Evolutionary conservation across 495 filamentous ascomycete species (phyloP), one percentile per base, ranked within the genome.

Genomic region (Mycothermus thermophilus): DNA sequence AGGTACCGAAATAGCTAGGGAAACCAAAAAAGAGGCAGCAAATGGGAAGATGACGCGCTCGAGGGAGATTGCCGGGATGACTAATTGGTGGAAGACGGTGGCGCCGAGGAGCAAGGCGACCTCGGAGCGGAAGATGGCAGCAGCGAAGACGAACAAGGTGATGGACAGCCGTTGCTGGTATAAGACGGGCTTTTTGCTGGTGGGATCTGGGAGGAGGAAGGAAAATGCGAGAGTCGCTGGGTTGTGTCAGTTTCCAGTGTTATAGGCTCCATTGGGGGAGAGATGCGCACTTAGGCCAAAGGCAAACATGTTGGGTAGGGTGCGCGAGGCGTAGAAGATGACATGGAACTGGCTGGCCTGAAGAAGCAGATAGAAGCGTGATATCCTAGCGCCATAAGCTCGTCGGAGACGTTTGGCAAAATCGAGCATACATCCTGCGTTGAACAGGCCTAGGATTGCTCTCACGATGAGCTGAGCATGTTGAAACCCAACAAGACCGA

Each of bases 271-370:
- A 28, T 15, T 23, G 12, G 13, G 38, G 17, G 8, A 27, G 23
- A 8, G 21, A 28, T 21, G 58, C 66, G 45, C 66, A 79, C 75
- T 79, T 11, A 94, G 57, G 10, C 76, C 72, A 59, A 99, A 87
- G 30, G 90, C 90, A 54, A 95, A 95, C 74, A 90, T 94, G 52
- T 99, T 99, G 4, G 90, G 92, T 19, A 99, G 63, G 1, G 85
- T 84, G 34, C 92, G 68, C 6, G 83, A 92, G 11, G 92, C 83
- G 57, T 96, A 99, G 64, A 83, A 96, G 32, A 90, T 70, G 33
- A 93, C 58, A 60, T 96, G 90, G 52, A 99, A 96, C 51, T 94
- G 87, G 55, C 77, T 80, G 0, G 73, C 71, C 42, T 90, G 86
- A 22, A 96, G 67, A 32, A 90, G 38, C 5, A 79, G 54, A 54